These are phyloP conservation scores for Cutaneotrichosporon sp. DNA, from an alignment of 1,284 basidiomycete genomes.

Conservation along the genomic window DNA sequence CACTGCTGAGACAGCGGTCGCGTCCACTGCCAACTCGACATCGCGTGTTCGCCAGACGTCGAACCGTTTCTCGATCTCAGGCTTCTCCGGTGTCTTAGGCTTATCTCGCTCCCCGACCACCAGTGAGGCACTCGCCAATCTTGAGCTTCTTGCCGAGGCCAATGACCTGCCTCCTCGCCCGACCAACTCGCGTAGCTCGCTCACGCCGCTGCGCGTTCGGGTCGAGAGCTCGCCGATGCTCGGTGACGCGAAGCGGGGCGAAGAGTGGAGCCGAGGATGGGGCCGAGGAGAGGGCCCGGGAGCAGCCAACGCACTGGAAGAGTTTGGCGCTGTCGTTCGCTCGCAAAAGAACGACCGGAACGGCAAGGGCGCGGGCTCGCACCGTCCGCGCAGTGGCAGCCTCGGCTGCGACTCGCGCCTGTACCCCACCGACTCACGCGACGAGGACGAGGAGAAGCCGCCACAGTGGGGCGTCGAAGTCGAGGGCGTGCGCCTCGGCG, in stretches of 20 bases:
- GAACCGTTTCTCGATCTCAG: conserved; percentile 43
- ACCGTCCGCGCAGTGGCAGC: conserved; percentile 38
- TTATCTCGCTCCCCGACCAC: conserved; percentile 26
- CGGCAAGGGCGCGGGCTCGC: neutral
- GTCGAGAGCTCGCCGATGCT: conserved; percentile 26
- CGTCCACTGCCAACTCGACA: conserved; percentile 19
- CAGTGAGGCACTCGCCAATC: conserved; percentile 36
- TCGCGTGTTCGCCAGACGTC: conserved; percentile 10
- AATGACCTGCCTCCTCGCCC: conserved; percentile 21
- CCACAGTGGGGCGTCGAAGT: conserved; percentile 45
- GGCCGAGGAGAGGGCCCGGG: conserved; percentile 44
- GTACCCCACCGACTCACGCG: conserved; percentile 19
- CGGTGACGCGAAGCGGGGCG: conserved; percentile 27
- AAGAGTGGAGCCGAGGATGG: conserved; percentile 47
- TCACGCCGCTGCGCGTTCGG: conserved; percentile 23
- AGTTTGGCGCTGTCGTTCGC: conserved; percentile 44
- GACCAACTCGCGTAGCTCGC: conserved; percentile 6
- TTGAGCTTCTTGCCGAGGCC: conserved; percentile 40
- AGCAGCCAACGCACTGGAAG: conserved; percentile 43
- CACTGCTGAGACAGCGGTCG: conserved; percentile 35
- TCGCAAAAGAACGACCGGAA: conserved; percentile 35
- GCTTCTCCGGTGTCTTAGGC: conserved; percentile 44
- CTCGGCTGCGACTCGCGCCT: conserved; percentile 43
- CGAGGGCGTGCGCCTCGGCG: conserved; percentile 46
- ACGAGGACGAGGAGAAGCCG: conserved; percentile 26